Evolutionary conservation across 495 filamentous ascomycete species (phyloP), one percentile per base, ranked within the genome.

Genomic region (Penicillium desertorum): DNA sequence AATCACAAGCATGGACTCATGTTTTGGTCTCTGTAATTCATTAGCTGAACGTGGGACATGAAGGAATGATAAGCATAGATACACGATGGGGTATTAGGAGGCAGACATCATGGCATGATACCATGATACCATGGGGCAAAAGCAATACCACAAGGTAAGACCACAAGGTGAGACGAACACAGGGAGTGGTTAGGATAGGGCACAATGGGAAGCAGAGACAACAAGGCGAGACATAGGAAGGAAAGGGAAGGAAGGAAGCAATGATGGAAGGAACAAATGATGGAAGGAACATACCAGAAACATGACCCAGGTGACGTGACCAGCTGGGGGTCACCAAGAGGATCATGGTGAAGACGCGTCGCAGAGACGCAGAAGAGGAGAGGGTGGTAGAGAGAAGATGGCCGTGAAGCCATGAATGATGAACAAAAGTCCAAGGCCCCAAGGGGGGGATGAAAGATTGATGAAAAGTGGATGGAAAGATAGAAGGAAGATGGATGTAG

Each of bases 401-500:
- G 14, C 2, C 23, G 29, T 16, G 23, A 45, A 27, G 23, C 14
- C 17, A 23, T 14, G 22, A 45, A 29, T 27, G 44, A 45, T 45
- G 44, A 17, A 16, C 14, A n/a, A 45, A 25, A 9, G 44, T n/a
- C 22, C 23, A 45, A 27, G 3, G 1, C 23, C 6, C 11, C 11
- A 1, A 3, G 42, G 20, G 42, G 42, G 42, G 42, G 12, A 25
- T 25, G 23, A 6, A 27, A 45, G 4, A 27, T 45, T 16, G 23
- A 27, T 27, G 23, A 14, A 25, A 45, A 5, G 16, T 45, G 20
- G 20, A 47, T 19, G 36, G 22, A 39, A 25, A 19, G 11, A 23
- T 42, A 10, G 43, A 45, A 25, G 30, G n/a, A 57, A 45, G 25
- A 48, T 19, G 1, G 19, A 37, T 37, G 43, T 45, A 47, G 58